phyloP scores from a whole-genome alignment of 192 early-diverging fungal species.

The Umbelopsis sp. region DNA sequence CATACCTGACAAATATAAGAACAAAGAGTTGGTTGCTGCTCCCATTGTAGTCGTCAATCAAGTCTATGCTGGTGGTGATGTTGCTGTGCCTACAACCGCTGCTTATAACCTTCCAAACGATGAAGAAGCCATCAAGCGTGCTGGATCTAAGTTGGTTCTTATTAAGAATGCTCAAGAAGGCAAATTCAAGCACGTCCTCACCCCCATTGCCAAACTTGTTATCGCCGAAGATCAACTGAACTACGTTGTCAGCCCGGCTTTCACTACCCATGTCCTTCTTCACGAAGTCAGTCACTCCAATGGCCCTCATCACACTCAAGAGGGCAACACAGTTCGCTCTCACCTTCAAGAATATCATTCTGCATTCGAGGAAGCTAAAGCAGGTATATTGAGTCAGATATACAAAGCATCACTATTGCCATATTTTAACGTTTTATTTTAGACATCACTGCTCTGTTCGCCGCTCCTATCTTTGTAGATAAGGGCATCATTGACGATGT shows the following conservation, averaged over 20 bases:
- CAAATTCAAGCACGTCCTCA: conserved; percentile 65
- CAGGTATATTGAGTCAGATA: conserved; percentile 37
- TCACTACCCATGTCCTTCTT: conserved; percentile 70
- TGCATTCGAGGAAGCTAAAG: conserved; percentile 79
- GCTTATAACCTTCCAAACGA: conserved; percentile 82
- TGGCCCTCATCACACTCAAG: conserved; percentile 63
- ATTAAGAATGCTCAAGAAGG: conserved; percentile 80
- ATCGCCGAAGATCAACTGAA: conserved; percentile 53
- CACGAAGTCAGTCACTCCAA: conserved; percentile 77
- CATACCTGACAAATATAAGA: conserved; percentile 66
- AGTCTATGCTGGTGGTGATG: conserved; percentile 71
- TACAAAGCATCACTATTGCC: neutral
- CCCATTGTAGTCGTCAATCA: conserved; percentile 80
- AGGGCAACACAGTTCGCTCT: conserved; percentile 64
- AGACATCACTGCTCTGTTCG: conserved; percentile 72
- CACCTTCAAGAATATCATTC: conserved; percentile 69
- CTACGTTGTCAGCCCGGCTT: conserved; percentile 67
- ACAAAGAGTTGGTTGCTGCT: conserved; percentile 60
- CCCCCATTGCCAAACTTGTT: conserved; percentile 62
- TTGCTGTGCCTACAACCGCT: conserved; percentile 71
- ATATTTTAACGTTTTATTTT: neutral
- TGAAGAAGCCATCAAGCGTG: conserved; percentile 69
- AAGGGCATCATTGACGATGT: conserved; percentile 60
- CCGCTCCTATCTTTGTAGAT: conserved; percentile 61
- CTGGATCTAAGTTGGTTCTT: conserved; percentile 69